Percentiles rank a stretch among this genome's conserved stretches.
Evolutionary conservation across 2,329 filamentous ascomycete genomes (phyloP).

Genomic region (Pyrenochaeta sp.): DNA sequence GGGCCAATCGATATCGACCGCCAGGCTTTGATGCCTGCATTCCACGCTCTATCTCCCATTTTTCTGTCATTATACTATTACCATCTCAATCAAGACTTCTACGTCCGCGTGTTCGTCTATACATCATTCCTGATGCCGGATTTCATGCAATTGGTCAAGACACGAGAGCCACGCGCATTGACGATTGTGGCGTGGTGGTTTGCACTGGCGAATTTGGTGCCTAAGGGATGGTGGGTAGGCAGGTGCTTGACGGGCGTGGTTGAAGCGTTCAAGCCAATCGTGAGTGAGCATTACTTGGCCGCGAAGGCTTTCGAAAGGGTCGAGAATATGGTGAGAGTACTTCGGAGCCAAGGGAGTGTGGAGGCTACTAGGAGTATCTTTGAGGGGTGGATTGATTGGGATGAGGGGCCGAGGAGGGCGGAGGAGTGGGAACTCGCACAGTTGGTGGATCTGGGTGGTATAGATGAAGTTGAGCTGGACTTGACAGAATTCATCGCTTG

Average conservation of each 20-base stretch:
- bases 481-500: background rate
- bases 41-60: slow-evolving; percentile 42
- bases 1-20: slow-evolving; percentile 29
- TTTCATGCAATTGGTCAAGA: slow-evolving; percentile 32
- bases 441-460: slow-evolving; percentile 8
- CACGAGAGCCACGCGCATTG: slow-evolving; percentile 33
- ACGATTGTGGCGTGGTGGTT: slow-evolving; percentile 41
- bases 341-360: slow-evolving; percentile 21
- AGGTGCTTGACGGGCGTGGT: slow-evolving; percentile 21
- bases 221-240: slow-evolving; percentile 35
- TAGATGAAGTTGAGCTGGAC: background rate
- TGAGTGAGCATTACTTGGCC: slow-evolving; percentile 13
- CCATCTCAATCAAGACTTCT: slow-evolving; percentile 37
- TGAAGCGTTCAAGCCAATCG: too few species aligned
- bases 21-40: slow-evolving; percentile 28
- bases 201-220: slow-evolving; percentile 30
- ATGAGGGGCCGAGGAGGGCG: slow-evolving; percentile 29
- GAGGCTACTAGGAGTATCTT: slow-evolving; percentile 35
- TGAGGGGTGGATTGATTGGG: slow-evolving; percentile 37
- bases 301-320: slow-evolving; percentile 29
- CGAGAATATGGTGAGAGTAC: slow-evolving; percentile 21
- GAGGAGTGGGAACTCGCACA: slow-evolving; percentile 27
- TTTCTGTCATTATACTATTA: slow-evolving; percentile 44
- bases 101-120: slow-evolving; percentile 36
- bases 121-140: slow-evolving; percentile 40